Evolutionary conservation across 768 basidiomycete genomes (phyloP).

Genomic region (Mycena pura): DNA sequence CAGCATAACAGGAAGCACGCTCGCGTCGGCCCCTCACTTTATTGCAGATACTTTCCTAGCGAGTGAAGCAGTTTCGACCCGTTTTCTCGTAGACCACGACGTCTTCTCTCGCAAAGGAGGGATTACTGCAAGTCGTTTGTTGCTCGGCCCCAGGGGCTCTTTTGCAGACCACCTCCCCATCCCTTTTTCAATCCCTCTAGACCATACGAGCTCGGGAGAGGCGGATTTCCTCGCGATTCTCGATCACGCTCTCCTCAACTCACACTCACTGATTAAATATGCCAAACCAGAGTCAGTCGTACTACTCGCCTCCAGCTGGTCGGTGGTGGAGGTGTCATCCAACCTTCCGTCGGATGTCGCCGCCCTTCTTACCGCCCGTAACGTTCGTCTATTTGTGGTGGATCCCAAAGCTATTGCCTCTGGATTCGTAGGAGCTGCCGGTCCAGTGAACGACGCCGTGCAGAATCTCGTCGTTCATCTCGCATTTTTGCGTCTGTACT

Average conservation of each 20-base stretch:
- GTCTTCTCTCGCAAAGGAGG: conserved; percentile 77
- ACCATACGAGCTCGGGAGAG: conserved; percentile 48
- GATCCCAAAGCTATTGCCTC: conserved; percentile 62
- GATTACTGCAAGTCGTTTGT: conserved; percentile 68
- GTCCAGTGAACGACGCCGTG: conserved; percentile 45
- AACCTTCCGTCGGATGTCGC: conserved; percentile 65
- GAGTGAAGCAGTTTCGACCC: conserved; percentile 58
- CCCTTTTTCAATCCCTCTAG: conserved; percentile 63
- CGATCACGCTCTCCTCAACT: conserved; percentile 79
- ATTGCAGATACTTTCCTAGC: conserved; percentile 66
- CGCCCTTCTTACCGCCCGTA: conserved; percentile 54
- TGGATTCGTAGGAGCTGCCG: conserved; percentile 43
- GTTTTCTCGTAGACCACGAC: conserved; percentile 75
- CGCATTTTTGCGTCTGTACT: conserved; percentile 85
- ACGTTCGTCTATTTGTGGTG: conserved; percentile 64
- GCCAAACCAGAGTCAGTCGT: conserved; percentile 73
- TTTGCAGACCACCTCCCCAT: conserved; percentile 55
- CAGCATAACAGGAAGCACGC: conserved; percentile 60
- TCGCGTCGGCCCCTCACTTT: conserved; percentile 61
- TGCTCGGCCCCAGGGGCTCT: conserved; percentile 60
- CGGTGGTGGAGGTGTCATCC: conserved; percentile 70
- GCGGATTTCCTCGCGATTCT: conserved; percentile 79
- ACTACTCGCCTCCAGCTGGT: conserved; percentile 80
- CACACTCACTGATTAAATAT: conserved; percentile 72
- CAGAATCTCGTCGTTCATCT: conserved; percentile 72